These are phyloP conservation scores for Fusarium kyushuense DNA, from an alignment of 2,329 filamentous ascomycete species.

Conservation along the genomic window DNA sequence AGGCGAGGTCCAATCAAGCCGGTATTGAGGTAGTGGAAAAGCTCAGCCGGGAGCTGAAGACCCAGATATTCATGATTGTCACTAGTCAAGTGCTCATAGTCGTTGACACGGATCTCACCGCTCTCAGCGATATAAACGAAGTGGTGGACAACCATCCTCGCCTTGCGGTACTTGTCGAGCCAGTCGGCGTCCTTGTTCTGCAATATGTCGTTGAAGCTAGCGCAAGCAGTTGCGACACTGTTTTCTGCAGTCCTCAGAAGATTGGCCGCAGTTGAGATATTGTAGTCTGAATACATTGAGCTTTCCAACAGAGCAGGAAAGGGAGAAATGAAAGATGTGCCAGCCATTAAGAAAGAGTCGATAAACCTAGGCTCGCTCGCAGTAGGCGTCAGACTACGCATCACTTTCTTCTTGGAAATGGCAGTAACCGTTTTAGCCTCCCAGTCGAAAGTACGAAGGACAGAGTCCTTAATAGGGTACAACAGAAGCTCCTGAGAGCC, in stretches of 20 bases:
- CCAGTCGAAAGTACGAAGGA: conserved; percentile 77
- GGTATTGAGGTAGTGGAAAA: conserved; percentile 89
- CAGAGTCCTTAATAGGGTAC: conserved; percentile 82
- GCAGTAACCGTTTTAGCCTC: conserved; percentile 72
- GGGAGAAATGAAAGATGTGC: conserved; percentile 81
- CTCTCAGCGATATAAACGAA: conserved; percentile 82
- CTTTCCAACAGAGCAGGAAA: conserved; percentile 81
- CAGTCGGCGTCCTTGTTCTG: conserved; percentile 79
- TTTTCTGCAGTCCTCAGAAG: conserved; percentile 77
- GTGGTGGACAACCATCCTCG: conserved; percentile 86
- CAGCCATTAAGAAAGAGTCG: conserved; percentile 85
- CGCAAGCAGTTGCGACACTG: conserved; percentile 78
- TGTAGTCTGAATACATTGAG: conserved; percentile 65
- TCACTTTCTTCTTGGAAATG: conserved; percentile 75
- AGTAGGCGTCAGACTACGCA: conserved; percentile 74
- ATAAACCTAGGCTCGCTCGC: conserved; percentile 79
- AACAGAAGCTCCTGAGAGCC: conserved; percentile 87
- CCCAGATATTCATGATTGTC: conserved; percentile 93
- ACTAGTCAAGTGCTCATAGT: conserved; percentile 78
- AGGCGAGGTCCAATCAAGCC: conserved; percentile 84
- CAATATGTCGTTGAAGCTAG: conserved; percentile 83
- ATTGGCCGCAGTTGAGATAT: conserved; percentile 81
- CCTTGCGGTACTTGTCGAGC: conserved; percentile 87
- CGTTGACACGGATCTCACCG: conserved; percentile 82
- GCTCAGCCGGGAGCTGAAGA: conserved; percentile 87